These are phyloP conservation scores for Suillus weaverae DNA, from an alignment of 768 basidiomycete genomes.

Conservation along the genomic window DNA sequence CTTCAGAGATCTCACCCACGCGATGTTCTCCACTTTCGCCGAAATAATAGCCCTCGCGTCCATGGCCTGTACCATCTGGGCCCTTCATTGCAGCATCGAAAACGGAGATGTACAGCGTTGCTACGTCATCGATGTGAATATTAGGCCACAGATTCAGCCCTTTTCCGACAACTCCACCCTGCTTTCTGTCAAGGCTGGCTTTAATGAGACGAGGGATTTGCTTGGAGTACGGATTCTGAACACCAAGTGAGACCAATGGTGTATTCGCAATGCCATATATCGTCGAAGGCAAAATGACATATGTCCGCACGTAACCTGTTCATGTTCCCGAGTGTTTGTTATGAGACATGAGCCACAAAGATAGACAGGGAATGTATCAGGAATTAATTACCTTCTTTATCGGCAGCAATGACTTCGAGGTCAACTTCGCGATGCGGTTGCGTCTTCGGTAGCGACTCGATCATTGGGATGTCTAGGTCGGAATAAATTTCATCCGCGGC, in stretches of 20 bases:
- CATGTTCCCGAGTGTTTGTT: conserved; percentile 45
- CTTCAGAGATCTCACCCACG: conserved; percentile 16
- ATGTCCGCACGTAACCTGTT: conserved; percentile 46
- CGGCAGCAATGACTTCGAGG: conserved; percentile 44
- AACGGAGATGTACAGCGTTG: conserved; percentile 18
- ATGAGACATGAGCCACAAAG: conserved; percentile 31
- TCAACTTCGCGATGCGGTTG: conserved; percentile 56
- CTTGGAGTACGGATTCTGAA: conserved; percentile 23
- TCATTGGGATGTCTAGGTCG: conserved; percentile 46
- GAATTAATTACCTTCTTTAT: conserved; percentile 42
- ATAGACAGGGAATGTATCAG: neutral
- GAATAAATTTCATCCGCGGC: conserved; percentile 43
- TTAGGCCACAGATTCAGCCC: conserved; percentile 29
- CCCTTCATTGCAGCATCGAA: conserved; percentile 14
- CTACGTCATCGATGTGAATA: conserved; percentile 22
- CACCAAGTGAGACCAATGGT: conserved; percentile 17
- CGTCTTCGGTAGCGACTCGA: conserved; percentile 45
- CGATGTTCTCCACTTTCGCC: conserved; percentile 22
- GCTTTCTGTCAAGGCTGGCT: conserved; percentile 18
- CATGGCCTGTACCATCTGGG: conserved; percentile 17
- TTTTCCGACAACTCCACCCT: conserved; percentile 24
- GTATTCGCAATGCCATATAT: conserved; percentile 25
- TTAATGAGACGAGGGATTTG: conserved; percentile 29
- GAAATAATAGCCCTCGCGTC: conserved; percentile 27
- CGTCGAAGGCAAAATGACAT: conserved; percentile 48